Evolutionary conservation across 2,329 filamentous ascomycete species (phyloP), one percentile per base, ranked within the genome.

Genomic region (Colletotrichum liriopes): DNA sequence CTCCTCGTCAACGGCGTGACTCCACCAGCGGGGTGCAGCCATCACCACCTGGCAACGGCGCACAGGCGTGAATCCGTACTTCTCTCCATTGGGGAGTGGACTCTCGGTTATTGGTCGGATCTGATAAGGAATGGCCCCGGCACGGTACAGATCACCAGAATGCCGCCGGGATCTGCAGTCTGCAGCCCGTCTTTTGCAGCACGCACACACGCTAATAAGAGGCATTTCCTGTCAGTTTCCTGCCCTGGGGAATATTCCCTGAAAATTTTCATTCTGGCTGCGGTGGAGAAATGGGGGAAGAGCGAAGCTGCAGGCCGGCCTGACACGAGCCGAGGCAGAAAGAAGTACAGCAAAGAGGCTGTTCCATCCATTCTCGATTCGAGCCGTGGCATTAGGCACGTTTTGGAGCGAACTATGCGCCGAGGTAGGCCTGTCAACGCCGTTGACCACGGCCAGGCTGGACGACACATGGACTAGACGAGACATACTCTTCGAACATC

Each of bases 31-130:
- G 47, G 49, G 26, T 52, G 23, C 49, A 7, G 47, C 47, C 49
- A 7, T 7, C 12, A 3, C 49, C 23, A 32, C 23, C 23, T 52
- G 51, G 16, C 51, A 32, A 20, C 51, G 51, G 26, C 29, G 51
- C 51, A 52, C 26, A 52, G 51, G 20, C 20, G 52, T 3, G 14
- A 37, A 23, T 9, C 49, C 52, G 35, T 47, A 47, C 9, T 37
- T 39, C 20, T 26, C 43, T 23, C 59, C 59, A 51, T 63, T 37
- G 29, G 47, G 20, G 59, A 45, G 65, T 72, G 58, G 65, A 29
- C 59, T 35, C 39, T 60, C 59, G 65, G 69, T 18, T 69, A 72
- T 64, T 72, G 59, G 56, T 64, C 69, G 69, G 69, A 72, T 72
- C 69, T 72, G 69, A 72, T 72, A 72, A 72, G 69, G 52, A 69